Evolutionary conservation across 371 early-diverging fungal species (phyloP).

Genomic region (Dinochytrium kinnereticum): DNA sequence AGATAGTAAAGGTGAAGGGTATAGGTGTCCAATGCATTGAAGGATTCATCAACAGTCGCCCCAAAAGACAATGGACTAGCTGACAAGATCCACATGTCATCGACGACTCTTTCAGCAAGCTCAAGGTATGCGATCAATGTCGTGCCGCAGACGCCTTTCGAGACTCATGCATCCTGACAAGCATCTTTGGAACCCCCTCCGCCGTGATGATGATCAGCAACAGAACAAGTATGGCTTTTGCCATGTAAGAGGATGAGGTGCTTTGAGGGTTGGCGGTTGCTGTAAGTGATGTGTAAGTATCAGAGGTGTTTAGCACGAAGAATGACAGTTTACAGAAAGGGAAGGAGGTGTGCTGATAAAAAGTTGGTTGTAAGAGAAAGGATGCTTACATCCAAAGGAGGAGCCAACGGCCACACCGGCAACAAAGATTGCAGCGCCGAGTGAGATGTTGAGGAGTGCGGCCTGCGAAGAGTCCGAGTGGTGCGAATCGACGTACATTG

Average conservation of each 20-base stretch:
- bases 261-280: background rate
- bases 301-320: background rate
- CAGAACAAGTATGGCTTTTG: background rate
- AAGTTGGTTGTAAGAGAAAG: background rate
- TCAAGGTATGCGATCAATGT: too few species aligned
- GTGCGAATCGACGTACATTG: background rate
- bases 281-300: background rate
- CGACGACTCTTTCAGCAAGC: too few species aligned
- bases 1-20: too few species aligned
- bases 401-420: background rate
- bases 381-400: background rate
- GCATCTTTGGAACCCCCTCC: constrained; percentile 1
- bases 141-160: too few species aligned
- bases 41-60: too few species aligned
- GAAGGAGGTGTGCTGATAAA: background rate
- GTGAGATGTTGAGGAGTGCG: constrained; percentile 5
- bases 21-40: too few species aligned
- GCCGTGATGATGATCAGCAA: constrained; percentile 14
- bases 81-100: too few species aligned
- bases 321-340: background rate
- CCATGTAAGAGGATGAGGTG: background rate
- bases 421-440: constrained; percentile 6
- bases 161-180: background rate
- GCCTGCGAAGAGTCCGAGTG: constrained; percentile 7
- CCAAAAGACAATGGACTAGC: too few species aligned